phyloP scores from a whole-genome alignment of 306 rosid genomes.

The Dalbergia oliveri region DNA sequence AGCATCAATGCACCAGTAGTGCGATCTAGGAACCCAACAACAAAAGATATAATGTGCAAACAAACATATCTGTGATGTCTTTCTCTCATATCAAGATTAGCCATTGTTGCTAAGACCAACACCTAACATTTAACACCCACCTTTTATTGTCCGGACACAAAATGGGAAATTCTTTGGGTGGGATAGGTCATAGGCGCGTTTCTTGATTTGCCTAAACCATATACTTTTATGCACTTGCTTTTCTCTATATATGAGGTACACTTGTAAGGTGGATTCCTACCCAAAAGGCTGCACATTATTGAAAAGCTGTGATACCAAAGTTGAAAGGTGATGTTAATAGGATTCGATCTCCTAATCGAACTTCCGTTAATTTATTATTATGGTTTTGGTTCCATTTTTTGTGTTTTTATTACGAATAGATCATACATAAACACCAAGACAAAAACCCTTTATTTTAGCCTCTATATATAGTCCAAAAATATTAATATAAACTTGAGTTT shows the following conservation, averaged over 20 bases:
- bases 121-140: slow-evolving; percentile 22
- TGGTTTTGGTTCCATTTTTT: too few relatives aligned
- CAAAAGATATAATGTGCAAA: neutral
- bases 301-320: neutral
- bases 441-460: too few relatives aligned
- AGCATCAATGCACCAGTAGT: slow-evolving; percentile 33
- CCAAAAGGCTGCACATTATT: neutral
- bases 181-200: neutral
- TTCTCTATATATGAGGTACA: neutral
- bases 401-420: too few relatives aligned
- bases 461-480: too few relatives aligned
- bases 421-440: too few relatives aligned
- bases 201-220: slow-evolving; percentile 13
- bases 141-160: slow-evolving; percentile 25
- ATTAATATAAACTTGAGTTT: too few relatives aligned
- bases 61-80: neutral
- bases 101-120: neutral
- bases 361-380: too few relatives aligned
- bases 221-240: neutral
- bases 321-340: too few relatives aligned
- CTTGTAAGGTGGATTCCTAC: neutral
- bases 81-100: slow-evolving; percentile 11
- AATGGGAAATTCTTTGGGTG: slow-evolving; percentile 5
- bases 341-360: too few relatives aligned
- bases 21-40: slow-evolving; percentile 18